Conservation (phyloP, 2,329 filamentous ascomycete genomes). For the Aspergillus puulaauensis region DNA sequence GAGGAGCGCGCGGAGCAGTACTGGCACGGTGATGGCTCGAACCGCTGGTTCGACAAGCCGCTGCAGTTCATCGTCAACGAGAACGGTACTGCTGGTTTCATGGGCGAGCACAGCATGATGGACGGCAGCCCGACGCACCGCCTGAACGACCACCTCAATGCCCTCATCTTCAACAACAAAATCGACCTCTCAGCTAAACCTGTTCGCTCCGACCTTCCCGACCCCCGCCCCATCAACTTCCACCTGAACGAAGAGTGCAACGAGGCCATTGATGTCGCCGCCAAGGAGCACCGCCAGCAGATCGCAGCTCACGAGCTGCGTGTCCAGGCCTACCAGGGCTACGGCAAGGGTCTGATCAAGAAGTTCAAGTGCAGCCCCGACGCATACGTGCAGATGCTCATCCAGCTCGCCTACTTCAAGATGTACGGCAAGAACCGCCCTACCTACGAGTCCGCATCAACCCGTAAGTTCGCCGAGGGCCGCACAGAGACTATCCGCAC, state of each 20-base stretch:
- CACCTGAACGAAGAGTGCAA: constrained; percentile 71
- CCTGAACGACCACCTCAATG: constrained; percentile 89
- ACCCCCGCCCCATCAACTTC: constrained; percentile 77
- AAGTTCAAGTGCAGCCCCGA: constrained; percentile 98
- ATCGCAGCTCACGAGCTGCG: constrained; percentile 87
- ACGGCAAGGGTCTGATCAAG: constrained; percentile 98
- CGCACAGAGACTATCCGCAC: constrained; percentile 94
- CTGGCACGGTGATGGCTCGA: constrained; percentile 96
- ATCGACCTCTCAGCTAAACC: constrained; percentile 80
- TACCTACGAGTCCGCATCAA: constrained; percentile 95
- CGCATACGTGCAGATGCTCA: constrained; percentile 97
- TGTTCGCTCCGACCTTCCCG: constrained; percentile 78
- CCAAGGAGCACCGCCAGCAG: constrained; percentile 73
- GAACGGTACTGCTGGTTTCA: constrained; percentile 95
- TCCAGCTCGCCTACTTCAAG: constrained; percentile 96
- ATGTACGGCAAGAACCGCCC: constrained; percentile 98
- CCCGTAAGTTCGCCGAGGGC: constrained; percentile 91
- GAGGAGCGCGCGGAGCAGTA: constrained; percentile 95
- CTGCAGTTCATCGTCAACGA: constrained; percentile 98
- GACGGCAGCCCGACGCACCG: constrained; percentile 97
- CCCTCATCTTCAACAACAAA: constrained; percentile 90
- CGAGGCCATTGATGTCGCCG: constrained; percentile 74
- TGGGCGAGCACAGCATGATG: constrained; percentile 99
- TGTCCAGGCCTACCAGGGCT: constrained; percentile 94
- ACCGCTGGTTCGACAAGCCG: constrained; percentile 98